Percentiles rank a stretch among this genome's conserved stretches.
Conservation (phyloP, 2,329 filamentous ascomycete genomes). For the Cytospora piceae region DNA sequence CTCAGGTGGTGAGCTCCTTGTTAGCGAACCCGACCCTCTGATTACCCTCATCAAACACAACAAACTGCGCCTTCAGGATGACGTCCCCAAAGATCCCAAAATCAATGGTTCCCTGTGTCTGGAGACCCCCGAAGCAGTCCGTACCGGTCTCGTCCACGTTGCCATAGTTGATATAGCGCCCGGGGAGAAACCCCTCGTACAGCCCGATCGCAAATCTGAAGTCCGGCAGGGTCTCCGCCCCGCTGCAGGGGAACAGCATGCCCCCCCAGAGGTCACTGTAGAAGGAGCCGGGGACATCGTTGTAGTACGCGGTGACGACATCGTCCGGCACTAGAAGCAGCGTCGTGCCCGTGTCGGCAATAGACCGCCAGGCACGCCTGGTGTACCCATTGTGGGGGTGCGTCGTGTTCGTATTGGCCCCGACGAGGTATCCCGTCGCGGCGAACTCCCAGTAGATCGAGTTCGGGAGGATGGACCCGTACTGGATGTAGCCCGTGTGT, state of each 20-base stretch:
- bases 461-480: slow-evolving; percentile 51
- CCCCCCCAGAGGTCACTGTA: slow-evolving; percentile 41
- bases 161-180: slow-evolving; percentile 44
- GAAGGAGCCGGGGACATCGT: slow-evolving; percentile 41
- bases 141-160: slow-evolving; percentile 30
- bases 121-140: slow-evolving; percentile 43
- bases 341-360: slow-evolving; percentile 49
- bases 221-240: slow-evolving; percentile 38
- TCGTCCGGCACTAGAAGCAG: slow-evolving; percentile 43
- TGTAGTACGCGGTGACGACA: slow-evolving; percentile 47
- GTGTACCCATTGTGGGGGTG: slow-evolving; percentile 14
- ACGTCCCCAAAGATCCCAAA: slow-evolving; percentile 39
- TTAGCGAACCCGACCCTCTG: slow-evolving; percentile 48
- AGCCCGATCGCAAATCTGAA: slow-evolving; percentile 42
- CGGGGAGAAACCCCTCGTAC: slow-evolving; percentile 41
- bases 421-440: slow-evolving; percentile 51
- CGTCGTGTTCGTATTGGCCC: slow-evolving; percentile 15
- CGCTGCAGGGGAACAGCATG: slow-evolving; percentile 43
- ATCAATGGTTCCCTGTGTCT: slow-evolving; percentile 34
- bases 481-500: slow-evolving; percentile 58
- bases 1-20: slow-evolving; percentile 30
- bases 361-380: slow-evolving; percentile 40
- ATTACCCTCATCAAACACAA: slow-evolving; percentile 42
- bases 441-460: slow-evolving; percentile 63
- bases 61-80: slow-evolving; percentile 39